Base-by-base conservation (phyloP, 225 moss, liverwort and hornwort species). In the Bryoerythrophyllum caledonicum region DNA sequence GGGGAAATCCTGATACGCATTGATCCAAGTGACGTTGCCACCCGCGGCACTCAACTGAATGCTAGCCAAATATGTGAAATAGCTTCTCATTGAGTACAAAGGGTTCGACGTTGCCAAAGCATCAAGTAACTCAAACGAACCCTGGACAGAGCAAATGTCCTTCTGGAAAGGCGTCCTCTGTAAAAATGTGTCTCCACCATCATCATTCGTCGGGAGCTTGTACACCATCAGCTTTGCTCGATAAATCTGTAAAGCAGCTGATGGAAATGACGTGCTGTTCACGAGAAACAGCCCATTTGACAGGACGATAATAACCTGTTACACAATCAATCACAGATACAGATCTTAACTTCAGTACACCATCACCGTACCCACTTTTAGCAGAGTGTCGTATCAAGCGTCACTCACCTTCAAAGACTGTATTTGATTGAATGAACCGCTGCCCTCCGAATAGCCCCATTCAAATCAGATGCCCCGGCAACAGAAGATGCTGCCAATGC, bases 1-100 rank as follows among this genome's bases (percentile, higher is more conserved):
- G 5, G 71, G 41, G 20, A 32, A 20, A 43, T 60, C 74, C 16
- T 7, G 2, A 10, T 61, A 67, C 1, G 11, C 17, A 19, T 61
- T 20, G 41, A 24, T 59, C 82, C 82, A 82, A 0, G 70, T 66
- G 10, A 65, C 23, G 0, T 32, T 60, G 4, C 30, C 1, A 1
- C 8, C 13, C 0, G 62, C 37, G 20, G 60, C 75, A 49, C 9
- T 40, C 65, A 65, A 2, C 59, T 83, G 75, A 30, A 43, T 76
- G 1, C 12, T 3, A 5, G 83, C 79, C 61, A 83, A 44, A 9
- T 60, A 83, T 0, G 79, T 66, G 67, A 66, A 79, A 52, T 71
- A 75, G 55, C 75, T 66, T 25, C 83, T 28, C 65, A 72, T 37
- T 3, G 75, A 58, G 54, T 71, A 79, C 6, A 75, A 43, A 0